A percentile compares a stretch with the other conserved stretches of the same genome.
Conservation (phyloP, 1,139 yeast species). For the Candida tetrigidarum region DNA sequence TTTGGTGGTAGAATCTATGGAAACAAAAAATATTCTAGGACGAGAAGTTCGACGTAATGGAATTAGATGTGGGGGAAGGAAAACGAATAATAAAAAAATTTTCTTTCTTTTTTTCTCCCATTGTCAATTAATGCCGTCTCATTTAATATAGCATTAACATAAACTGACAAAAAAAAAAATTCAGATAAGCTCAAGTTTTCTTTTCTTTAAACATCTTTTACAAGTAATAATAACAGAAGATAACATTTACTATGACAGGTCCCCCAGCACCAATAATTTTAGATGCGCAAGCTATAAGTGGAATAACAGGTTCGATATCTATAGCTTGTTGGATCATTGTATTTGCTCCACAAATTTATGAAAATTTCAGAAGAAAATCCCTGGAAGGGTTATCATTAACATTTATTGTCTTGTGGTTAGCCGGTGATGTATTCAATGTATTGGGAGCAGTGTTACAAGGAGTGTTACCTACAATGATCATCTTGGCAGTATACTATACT, state of each 20-base stretch:
- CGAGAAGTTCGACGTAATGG: too few species aligned
- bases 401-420: slow-evolving; percentile 84
- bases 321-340: slow-evolving; percentile 98
- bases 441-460: slow-evolving; percentile 88
- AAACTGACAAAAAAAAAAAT: not conserved
- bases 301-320: slow-evolving; percentile 89
- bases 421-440: slow-evolving; percentile 90
- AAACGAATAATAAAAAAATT: too few species aligned
- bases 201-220: not conserved
- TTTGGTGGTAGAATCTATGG: too few species aligned
- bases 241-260: not conserved
- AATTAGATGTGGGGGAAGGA: too few species aligned
- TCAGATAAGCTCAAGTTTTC: not conserved
- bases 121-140: too few species aligned
- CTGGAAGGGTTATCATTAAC: slow-evolving; percentile 85
- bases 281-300: slow-evolving; percentile 81
- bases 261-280: slow-evolving; percentile 65
- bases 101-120: too few species aligned
- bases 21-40: too few species aligned
- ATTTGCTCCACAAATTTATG: slow-evolving; percentile 96
- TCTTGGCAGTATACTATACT: slow-evolving; percentile 89
- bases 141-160: too few species aligned
- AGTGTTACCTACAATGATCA: slow-evolving; percentile 89
- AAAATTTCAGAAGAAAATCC: slow-evolving; percentile 80
- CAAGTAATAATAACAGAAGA: too few species aligned